phyloP scores from a whole-genome alignment of 495 filamentous ascomycete genomes.

The Aspergillus nidulans region DNA sequence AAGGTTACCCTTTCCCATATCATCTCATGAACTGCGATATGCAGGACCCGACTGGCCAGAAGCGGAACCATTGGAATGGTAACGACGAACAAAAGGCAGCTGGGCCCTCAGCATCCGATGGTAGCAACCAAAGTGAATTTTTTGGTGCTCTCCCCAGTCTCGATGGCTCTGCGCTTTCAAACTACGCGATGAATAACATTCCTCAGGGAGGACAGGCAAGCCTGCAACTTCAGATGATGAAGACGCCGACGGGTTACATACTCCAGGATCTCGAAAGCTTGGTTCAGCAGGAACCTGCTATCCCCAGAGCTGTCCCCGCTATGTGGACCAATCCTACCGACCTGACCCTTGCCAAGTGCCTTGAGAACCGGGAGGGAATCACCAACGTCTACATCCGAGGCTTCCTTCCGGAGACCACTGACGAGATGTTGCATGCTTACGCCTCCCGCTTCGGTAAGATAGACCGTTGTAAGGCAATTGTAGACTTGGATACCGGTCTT shows the following conservation, averaged over 20 bases:
- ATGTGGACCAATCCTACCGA: conserved; percentile 69
- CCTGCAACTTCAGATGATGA: conserved; percentile 41
- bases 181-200: conserved; percentile 22
- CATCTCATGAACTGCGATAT: conserved; percentile 25
- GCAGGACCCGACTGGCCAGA: conserved; percentile 3
- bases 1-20: conserved; percentile 30
- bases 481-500: conserved; percentile 80
- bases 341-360: conserved; percentile 79
- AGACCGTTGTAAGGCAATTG: conserved; percentile 93
- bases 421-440: conserved; percentile 79
- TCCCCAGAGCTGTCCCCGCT: conserved; percentile 86
- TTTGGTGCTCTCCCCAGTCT: conserved; percentile 13
- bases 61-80: conserved; percentile 7
- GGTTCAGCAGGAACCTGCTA: conserved; percentile 68
- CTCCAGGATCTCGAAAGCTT: conserved; percentile 66
- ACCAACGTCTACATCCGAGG: conserved; percentile 98
- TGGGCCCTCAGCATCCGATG: conserved; percentile 14
- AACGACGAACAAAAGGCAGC: conserved; percentile 27
- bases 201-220: conserved; percentile 23
- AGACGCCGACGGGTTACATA: conserved; percentile 48
- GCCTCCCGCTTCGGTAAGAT: conserved; percentile 84
- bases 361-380: conserved; percentile 81
- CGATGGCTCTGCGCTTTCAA: conserved; percentile 21
- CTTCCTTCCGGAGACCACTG: conserved; percentile 87
- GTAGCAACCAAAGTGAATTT: conserved; percentile 22